Percentiles rank a stretch among this genome's conserved stretches.
Evolutionary conservation across 176 grass and related monocot species (phyloP).

Genomic region (Aegilops tauschii): DNA sequence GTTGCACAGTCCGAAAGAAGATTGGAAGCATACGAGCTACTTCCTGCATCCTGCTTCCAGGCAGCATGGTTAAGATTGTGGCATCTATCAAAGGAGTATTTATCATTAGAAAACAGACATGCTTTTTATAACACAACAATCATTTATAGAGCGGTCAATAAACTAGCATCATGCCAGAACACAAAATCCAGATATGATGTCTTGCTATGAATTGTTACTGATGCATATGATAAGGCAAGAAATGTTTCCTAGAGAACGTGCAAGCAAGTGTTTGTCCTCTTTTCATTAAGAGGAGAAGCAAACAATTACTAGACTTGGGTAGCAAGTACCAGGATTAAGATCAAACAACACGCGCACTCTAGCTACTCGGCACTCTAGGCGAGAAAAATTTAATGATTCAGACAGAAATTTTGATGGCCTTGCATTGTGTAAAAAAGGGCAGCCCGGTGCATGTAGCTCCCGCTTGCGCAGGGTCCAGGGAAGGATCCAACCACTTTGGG

Average conservation of each 20-base stretch:
- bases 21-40: conserved; percentile 86
- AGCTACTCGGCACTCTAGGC: background rate
- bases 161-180: background rate
- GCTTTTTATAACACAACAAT: conserved; percentile 5
- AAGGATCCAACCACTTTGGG: too few species aligned
- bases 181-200: conserved; percentile 1
- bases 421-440: background rate
- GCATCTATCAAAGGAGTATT: conserved; percentile 49
- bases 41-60: conserved; percentile 97
- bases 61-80: conserved; percentile 76
- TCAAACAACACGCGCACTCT: background rate
- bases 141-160: conserved; percentile 5
- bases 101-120: conserved; percentile 35
- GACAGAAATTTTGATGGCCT: background rate
- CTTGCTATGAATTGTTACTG: conserved; percentile 4
- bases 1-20: conserved; percentile 59
- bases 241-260: background rate
- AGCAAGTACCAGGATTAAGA: background rate
- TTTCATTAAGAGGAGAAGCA: background rate
- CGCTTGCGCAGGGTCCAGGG: too few species aligned
- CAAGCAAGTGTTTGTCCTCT: background rate
- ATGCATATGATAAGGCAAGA: background rate
- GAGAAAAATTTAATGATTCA: background rate
- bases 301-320: background rate
- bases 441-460: too few species aligned